A percentile compares a stretch with the other conserved stretches of the same genome.
Evolutionary conservation across 176 grass and related monocot genomes (phyloP).

Genomic region (Canna indica): DNA sequence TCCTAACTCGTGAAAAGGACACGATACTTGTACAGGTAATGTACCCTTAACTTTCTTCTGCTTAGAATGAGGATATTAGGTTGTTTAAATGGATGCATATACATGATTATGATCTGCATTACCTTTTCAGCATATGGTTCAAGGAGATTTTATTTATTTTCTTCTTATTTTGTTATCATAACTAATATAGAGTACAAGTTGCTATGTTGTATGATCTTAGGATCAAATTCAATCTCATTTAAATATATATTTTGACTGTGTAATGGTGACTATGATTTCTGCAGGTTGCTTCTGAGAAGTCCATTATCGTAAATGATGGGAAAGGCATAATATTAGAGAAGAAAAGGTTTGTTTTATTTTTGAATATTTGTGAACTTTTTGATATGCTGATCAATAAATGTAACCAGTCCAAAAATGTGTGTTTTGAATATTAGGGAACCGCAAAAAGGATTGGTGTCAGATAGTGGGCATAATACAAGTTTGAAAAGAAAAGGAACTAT

Average conservation of each 20-base stretch:
- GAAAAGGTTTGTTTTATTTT: slow-evolving; percentile 5
- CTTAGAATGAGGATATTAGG: background rate
- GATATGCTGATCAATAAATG: background rate
- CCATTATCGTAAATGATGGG: background rate
- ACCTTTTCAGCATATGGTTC: background rate
- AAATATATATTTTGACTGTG: background rate
- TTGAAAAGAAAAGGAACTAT: background rate
- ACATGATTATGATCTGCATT: background rate
- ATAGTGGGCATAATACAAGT: background rate
- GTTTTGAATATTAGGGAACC: background rate
- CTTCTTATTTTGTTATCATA: background rate
- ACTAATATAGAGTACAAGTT: background rate
- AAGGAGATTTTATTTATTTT: background rate
- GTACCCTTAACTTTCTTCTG: background rate
- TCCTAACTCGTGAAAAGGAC: background rate
- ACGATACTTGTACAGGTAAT: background rate
- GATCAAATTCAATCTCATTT: background rate
- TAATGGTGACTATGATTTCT: background rate
- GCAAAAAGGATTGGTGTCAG: background rate
- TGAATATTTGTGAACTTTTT: background rate
- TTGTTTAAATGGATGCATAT: background rate
- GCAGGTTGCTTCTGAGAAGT: background rate
- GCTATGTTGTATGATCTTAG: background rate
- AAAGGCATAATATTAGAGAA: background rate
- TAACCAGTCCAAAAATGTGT: background rate